Conservation (phyloP, 257 asterid species). For the Avicennia marina region DNA sequence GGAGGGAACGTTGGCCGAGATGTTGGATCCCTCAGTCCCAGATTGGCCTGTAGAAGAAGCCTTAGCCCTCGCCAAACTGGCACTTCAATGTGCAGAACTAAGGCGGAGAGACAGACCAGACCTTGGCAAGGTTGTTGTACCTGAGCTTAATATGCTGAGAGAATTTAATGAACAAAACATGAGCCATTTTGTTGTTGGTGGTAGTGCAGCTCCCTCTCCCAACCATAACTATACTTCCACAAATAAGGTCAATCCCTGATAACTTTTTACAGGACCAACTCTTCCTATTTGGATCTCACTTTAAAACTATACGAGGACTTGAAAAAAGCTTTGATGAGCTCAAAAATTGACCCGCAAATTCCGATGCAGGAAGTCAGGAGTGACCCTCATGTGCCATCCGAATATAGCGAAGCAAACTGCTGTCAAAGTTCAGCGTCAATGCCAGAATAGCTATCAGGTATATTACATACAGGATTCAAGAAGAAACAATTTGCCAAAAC, state of each 20-base stretch:
- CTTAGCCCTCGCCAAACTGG: slow-evolving; percentile 36
- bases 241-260: slow-evolving; percentile 24
- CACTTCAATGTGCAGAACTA: slow-evolving; percentile 50
- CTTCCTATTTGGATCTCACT: too few relatives aligned
- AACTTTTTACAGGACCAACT: neutral
- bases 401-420: neutral
- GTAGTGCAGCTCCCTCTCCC: slow-evolving; percentile 26
- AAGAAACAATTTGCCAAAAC: neutral
- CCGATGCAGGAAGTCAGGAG: slow-evolving; percentile 34
- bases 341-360: too few relatives aligned
- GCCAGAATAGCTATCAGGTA: slow-evolving; percentile 32
- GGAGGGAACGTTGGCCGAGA: slow-evolving; percentile 31
- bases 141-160: slow-evolving; percentile 39
- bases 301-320: too few relatives aligned
- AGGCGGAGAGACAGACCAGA: slow-evolving; percentile 64
- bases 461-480: neutral
- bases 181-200: slow-evolving; percentile 21
- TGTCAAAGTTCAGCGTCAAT: slow-evolving; percentile 25
- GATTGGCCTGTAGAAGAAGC: slow-evolving; percentile 60
- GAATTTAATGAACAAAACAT: slow-evolving; percentile 34
- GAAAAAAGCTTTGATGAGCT: too few relatives aligned
- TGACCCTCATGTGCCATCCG: slow-evolving; percentile 23
- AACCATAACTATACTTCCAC: slow-evolving; percentile 19
- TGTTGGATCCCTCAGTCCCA: slow-evolving; percentile 39
- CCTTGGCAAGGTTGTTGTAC: slow-evolving; percentile 42